phyloP scores from a whole-genome alignment of 2,329 filamentous ascomycete genomes.

The Acrocalymma vagum region DNA sequence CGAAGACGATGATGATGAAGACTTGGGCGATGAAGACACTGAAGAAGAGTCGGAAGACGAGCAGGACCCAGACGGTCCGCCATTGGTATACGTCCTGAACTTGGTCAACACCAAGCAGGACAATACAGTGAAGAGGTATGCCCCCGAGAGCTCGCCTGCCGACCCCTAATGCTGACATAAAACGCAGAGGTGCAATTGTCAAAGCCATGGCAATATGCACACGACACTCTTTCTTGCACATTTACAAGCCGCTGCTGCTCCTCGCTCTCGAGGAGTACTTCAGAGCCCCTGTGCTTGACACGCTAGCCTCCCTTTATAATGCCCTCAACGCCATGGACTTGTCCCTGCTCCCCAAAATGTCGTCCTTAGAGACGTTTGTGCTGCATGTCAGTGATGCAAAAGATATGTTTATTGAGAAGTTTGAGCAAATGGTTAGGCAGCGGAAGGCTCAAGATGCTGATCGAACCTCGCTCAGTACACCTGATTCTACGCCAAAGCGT shows the following conservation, averaged over 20 bases:
- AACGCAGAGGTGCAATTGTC: constrained; percentile 85
- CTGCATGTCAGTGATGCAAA: constrained; percentile 91
- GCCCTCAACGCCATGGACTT: constrained; percentile 97
- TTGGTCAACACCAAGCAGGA: constrained; percentile 98
- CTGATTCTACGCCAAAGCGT: constrained; percentile 56
- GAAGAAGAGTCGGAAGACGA: constrained; percentile 64
- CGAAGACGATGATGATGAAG: constrained; percentile 53
- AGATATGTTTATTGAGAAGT: constrained; percentile 97
- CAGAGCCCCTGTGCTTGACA: constrained; percentile 87
- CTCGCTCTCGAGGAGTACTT: constrained; percentile 97
- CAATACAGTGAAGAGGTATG: constrained; percentile 78
- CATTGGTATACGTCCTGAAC: constrained; percentile 95
- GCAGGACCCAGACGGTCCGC: constrained; percentile 77
- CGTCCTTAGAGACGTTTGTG: constrained; percentile 82
- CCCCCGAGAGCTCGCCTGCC: neutral
- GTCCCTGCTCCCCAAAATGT: constrained; percentile 88
- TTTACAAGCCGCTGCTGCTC: constrained; percentile 96
- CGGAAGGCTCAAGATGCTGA: constrained; percentile 72
- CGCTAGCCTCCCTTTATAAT: constrained; percentile 85
- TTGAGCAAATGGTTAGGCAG: constrained; percentile 91
- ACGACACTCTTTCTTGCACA: constrained; percentile 94
- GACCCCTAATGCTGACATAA: constrained; percentile 17
- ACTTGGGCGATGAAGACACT: constrained; percentile 58
- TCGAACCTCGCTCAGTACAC: constrained; percentile 37
- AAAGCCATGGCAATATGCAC: constrained; percentile 99